Conservation (phyloP, 441 rosid species). For the Melianthus villosus region DNA sequence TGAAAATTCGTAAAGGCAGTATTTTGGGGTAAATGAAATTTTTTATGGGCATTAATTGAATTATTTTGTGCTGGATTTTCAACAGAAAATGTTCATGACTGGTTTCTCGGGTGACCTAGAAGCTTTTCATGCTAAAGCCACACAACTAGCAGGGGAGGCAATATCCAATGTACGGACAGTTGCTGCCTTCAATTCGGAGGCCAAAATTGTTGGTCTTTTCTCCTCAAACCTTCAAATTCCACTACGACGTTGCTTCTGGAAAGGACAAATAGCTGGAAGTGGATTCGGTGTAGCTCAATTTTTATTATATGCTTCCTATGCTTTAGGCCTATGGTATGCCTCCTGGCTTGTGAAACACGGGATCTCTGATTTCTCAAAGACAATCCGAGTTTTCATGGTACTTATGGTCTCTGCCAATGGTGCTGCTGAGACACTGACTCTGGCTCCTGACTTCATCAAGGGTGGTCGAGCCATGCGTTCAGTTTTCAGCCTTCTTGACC, state of each 20-base stretch:
- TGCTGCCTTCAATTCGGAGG: constrained; percentile 89
- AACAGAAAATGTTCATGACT: constrained; percentile 95
- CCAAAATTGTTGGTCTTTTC: constrained; percentile 71
- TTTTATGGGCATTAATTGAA: not conserved
- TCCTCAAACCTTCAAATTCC: constrained; percentile 61
- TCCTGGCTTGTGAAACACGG: constrained; percentile 99
- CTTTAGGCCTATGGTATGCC: constrained; percentile 95
- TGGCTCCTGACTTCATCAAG: constrained; percentile 97
- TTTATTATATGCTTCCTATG: constrained; percentile 77
- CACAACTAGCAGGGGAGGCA: constrained; percentile 96
- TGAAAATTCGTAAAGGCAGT: no score
- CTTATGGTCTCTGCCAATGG: constrained; percentile 98
- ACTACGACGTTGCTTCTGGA: constrained; percentile 84
- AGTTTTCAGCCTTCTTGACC: constrained; percentile 84
- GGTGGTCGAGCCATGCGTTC: constrained; percentile 94
- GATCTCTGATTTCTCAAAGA: constrained; percentile 91
- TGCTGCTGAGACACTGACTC: constrained; percentile 88
- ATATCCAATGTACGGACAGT: constrained; percentile 89
- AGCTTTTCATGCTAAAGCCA: constrained; percentile 83
- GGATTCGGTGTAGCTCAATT: constrained; percentile 93
- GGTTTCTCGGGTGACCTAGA: constrained; percentile 97
- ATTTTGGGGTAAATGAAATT: no score
- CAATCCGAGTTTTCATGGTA: constrained; percentile 93
- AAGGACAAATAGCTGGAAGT: constrained; percentile 95
- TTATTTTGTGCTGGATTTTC: constrained; percentile 7